These are phyloP conservation scores for Osmozyma mogii DNA, from an alignment of 805 yeast species.

Conservation along the genomic window DNA sequence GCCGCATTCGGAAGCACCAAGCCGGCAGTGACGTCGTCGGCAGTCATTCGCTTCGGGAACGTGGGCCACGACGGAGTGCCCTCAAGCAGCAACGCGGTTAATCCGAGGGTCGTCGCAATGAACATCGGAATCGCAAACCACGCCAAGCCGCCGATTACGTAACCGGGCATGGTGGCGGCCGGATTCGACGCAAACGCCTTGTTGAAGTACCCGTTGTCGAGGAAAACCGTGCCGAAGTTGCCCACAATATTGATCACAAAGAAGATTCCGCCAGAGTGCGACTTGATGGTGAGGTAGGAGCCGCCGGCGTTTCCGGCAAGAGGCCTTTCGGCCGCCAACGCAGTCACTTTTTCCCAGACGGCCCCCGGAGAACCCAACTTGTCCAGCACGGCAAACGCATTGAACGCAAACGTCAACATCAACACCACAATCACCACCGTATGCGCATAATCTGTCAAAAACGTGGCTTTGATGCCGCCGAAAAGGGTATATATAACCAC, in stretches of 20 bases:
- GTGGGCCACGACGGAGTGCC: conserved; percentile 68
- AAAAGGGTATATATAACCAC: conserved; percentile 41
- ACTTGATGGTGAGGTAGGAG: conserved; percentile 80
- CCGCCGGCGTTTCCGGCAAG: conserved; percentile 78
- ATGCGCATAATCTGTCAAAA: conserved; percentile 38
- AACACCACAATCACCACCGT: conserved; percentile 60
- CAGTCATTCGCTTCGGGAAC: conserved; percentile 57
- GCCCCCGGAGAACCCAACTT: conserved; percentile 73
- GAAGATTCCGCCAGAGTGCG: conserved; percentile 82
- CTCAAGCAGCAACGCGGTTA: conserved; percentile 75
- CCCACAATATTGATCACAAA: conserved; percentile 82
- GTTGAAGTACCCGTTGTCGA: conserved; percentile 85
- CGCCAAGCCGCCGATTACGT: conserved; percentile 78
- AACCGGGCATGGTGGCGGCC: conserved; percentile 79
- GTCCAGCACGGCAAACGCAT: conserved; percentile 63
- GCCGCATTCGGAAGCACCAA: conserved; percentile 74
- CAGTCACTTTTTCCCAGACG: conserved; percentile 67
- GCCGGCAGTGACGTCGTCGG: conserved; percentile 75
- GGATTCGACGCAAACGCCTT: conserved; percentile 85
- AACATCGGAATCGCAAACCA: conserved; percentile 91
- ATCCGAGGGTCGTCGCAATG: conserved; percentile 76
- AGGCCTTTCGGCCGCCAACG: conserved; percentile 54
- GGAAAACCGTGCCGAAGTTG: conserved; percentile 80
- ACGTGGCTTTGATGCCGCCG: conserved; percentile 40
- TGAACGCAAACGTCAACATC: conserved; percentile 73